phyloP scores from a whole-genome alignment of 352 stramenopile genomes.

The Aphanomyces astaci region DNA sequence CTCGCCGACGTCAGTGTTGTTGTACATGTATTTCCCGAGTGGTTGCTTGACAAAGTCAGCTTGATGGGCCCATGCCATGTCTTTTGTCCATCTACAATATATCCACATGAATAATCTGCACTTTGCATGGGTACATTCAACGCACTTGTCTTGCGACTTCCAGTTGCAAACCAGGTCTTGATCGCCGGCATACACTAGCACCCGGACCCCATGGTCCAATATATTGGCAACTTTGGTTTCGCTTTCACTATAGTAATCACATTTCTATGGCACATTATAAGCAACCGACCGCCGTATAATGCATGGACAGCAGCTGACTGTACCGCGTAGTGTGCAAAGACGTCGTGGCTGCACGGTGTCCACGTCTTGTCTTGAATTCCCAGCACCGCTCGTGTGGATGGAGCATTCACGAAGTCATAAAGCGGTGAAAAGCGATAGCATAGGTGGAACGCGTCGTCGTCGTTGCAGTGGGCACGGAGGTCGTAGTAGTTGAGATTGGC shows the following conservation, averaged over 20 bases:
- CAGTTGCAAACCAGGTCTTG: conserved; percentile 64
- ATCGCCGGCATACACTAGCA: conserved; percentile 64
- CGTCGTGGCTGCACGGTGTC: conserved; percentile 39
- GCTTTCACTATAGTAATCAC: conserved; percentile 55
- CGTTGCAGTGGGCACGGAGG: conserved; percentile 43
- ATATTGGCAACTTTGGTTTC: conserved; percentile 39
- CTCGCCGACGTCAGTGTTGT: conserved; percentile 31
- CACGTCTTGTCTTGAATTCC: conserved; percentile 31
- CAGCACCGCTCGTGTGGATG: conserved; percentile 38
- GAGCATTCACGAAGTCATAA: conserved; percentile 49
- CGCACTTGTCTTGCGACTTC: conserved; percentile 42
- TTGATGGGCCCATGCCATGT: conserved; percentile 39
- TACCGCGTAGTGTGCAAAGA: conserved; percentile 1
- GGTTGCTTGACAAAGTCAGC: conserved; percentile 28
- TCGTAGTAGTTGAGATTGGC: conserved; percentile 53
- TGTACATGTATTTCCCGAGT: conserved; percentile 23
- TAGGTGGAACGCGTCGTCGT: conserved; percentile 37
- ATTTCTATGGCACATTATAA: conserved; percentile 23
- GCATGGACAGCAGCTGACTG: too few relatives aligned
- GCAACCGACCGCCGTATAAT: too few relatives aligned
- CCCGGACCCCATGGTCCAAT: conserved; percentile 48
- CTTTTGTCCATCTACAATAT: conserved; percentile 38
- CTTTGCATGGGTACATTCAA: not conserved
- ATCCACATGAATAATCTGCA: not conserved
- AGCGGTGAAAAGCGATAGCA: conserved; percentile 63